phyloP scores from a whole-genome alignment of 805 yeast genomes.

The Saccharomyces paradoxus region DNA sequence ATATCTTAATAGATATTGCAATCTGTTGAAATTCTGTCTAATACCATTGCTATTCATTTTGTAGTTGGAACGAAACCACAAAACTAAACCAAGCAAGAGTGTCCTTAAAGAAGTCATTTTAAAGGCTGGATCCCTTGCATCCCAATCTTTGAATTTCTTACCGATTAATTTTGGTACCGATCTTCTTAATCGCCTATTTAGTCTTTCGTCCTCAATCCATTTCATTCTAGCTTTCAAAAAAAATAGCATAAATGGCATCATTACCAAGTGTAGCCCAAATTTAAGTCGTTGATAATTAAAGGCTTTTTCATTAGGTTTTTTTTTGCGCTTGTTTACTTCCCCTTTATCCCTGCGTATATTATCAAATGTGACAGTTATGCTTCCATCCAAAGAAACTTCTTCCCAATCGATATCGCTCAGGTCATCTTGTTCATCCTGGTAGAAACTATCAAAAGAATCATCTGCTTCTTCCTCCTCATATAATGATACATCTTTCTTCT shows the following conservation, averaged over 20 bases:
- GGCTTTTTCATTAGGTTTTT: neutral
- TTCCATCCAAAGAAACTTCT: conserved; percentile 16
- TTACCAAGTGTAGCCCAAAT: conserved; percentile 13
- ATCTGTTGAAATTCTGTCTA: conserved; percentile 16
- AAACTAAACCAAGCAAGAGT: conserved; percentile 16
- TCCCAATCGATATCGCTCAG: conserved; percentile 22
- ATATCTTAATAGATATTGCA: conserved; percentile 6
- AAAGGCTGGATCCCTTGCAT: neutral
- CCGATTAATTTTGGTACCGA: conserved; percentile 21
- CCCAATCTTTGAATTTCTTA: conserved; percentile 13
- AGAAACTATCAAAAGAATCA: neutral
- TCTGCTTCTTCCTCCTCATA: neutral
- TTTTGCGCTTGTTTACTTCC: neutral
- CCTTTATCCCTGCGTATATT: neutral
- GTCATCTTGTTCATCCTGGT: conserved; percentile 1
- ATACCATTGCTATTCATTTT: conserved; percentile 23
- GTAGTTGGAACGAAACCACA: conserved; percentile 23
- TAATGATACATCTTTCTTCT: neutral
- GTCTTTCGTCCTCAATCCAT: conserved; percentile 13
- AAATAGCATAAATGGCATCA: conserved; percentile 16
- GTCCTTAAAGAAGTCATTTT: conserved; percentile 9
- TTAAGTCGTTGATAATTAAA: conserved; percentile 9
- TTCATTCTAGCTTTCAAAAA: conserved; percentile 7
- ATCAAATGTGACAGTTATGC: neutral
- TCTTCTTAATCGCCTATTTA: conserved; percentile 14